phyloP scores from a whole-genome alignment of 148 eudicot species.

The Nepenthes mirabilis region DNA sequence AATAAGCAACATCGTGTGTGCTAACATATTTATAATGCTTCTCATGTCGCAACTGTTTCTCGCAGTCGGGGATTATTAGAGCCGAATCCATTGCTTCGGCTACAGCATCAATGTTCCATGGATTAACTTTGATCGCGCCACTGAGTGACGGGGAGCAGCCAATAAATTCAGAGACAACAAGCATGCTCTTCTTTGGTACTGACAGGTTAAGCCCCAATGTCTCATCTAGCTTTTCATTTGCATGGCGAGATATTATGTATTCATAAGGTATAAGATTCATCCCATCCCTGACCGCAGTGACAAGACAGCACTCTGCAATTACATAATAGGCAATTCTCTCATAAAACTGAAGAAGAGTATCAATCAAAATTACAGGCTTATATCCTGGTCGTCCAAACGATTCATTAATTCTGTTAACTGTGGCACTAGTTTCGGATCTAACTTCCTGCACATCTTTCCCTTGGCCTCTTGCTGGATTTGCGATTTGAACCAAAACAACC shows the following conservation, averaged over 20 bases:
- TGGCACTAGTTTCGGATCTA: constrained; percentile 53
- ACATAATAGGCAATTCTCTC: constrained; percentile 74
- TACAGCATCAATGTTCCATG: constrained; percentile 75
- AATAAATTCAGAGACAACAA: constrained; percentile 78
- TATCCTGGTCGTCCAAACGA: constrained; percentile 45
- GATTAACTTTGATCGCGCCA: constrained; percentile 79
- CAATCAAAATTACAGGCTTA: constrained; percentile 59
- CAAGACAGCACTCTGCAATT: constrained; percentile 74
- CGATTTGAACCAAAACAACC: constrained; percentile 71
- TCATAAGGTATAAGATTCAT: constrained; percentile 90
- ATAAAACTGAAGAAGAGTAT: constrained; percentile 46
- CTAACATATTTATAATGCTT: constrained; percentile 78
- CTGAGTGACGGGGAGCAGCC: constrained; percentile 94
- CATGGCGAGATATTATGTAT: constrained; percentile 63
- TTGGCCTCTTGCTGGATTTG: constrained; percentile 85
- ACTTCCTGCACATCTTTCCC: constrained; percentile 74
- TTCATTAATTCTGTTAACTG: constrained; percentile 47
- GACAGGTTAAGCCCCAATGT: constrained; percentile 35
- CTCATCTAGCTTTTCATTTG: constrained; percentile 38
- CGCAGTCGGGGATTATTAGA: constrained; percentile 37
- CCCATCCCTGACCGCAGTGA: constrained; percentile 82
- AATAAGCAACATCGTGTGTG: constrained; percentile 75
- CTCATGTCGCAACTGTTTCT: constrained; percentile 73
- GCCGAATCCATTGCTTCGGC: constrained; percentile 77
- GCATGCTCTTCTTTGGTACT: constrained; percentile 70